Percentiles rank a stretch among this genome's conserved stretches.
Conservation (phyloP, 805 yeast species). For the Jamesozyma jinghongensis region DNA sequence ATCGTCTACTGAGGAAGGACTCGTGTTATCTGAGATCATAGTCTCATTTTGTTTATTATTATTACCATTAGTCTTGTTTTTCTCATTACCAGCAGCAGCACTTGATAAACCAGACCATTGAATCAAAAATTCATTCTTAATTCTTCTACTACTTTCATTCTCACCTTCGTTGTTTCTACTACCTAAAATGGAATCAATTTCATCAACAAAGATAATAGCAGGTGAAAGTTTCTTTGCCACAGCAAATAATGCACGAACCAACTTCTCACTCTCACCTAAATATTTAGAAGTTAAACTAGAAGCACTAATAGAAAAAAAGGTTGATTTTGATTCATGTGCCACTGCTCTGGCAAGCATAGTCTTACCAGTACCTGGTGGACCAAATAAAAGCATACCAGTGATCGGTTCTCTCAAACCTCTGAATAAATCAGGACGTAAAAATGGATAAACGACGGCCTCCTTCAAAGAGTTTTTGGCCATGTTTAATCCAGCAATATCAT, state of each 20-base stretch:
- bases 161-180: constrained; percentile 51
- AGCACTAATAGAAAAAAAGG: constrained; percentile 86
- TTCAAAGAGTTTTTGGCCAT: constrained; percentile 81
- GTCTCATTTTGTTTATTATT: neutral
- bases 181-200: constrained; percentile 83
- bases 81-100: constrained; percentile 63
- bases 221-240: constrained; percentile 84
- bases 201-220: constrained; percentile 89
- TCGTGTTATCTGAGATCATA: neutral
- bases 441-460: constrained; percentile 94
- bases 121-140: constrained; percentile 85
- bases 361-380: constrained; percentile 99
- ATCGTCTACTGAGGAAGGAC: no score
- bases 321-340: constrained; percentile 88
- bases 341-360: constrained; percentile 96
- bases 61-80: constrained; percentile 29
- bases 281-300: constrained; percentile 81
- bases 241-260: constrained; percentile 79
- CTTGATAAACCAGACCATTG: constrained; percentile 92
- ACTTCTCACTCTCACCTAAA: constrained; percentile 88
- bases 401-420: constrained; percentile 90
- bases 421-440: constrained; percentile 85
- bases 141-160: constrained; percentile 80
- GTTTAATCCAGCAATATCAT: constrained; percentile 87
- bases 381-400: constrained; percentile 90